Percentiles rank a stretch among this genome's conserved stretches.
phyloP scores from a whole-genome alignment of 2,329 filamentous ascomycete genomes.

The Daldinia sp. region DNA sequence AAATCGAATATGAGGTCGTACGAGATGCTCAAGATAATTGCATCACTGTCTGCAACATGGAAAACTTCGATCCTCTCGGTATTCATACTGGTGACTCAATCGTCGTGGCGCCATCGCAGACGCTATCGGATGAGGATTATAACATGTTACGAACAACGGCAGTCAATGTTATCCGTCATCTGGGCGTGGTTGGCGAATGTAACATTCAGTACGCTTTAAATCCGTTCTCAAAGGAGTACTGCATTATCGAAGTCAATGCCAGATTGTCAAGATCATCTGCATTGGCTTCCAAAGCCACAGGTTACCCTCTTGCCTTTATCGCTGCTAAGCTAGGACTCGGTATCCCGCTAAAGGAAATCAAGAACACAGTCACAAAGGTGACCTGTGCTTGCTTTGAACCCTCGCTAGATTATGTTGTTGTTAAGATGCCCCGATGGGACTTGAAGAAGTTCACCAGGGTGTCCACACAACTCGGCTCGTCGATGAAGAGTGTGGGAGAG shows the following conservation, averaged over 20 bases:
- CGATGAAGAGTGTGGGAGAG: slow-evolving; percentile 99
- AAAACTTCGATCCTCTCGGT: slow-evolving; percentile 98
- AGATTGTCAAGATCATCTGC: slow-evolving; percentile 95
- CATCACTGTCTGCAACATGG: slow-evolving; percentile 99
- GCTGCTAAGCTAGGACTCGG: slow-evolving; percentile 95
- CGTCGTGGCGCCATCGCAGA: slow-evolving; percentile 96
- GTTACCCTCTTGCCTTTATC: slow-evolving; percentile 95
- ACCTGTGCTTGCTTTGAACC: slow-evolving; percentile 99
- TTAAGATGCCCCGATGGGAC: slow-evolving; percentile 99
- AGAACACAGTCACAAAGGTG: slow-evolving; percentile 93
- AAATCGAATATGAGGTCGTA: slow-evolving; percentile 99
- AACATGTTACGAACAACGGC: slow-evolving; percentile 98
- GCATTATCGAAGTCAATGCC: slow-evolving; percentile 99
- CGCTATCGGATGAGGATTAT: slow-evolving; percentile 96
- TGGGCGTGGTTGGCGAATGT: slow-evolving; percentile 97
- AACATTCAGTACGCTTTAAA: slow-evolving; percentile 99
- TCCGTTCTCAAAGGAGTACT: slow-evolving; percentile 94
- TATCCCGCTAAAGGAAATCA: slow-evolving; percentile 95
- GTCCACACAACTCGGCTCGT: slow-evolving; percentile 93
- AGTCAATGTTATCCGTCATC: slow-evolving; percentile 95
- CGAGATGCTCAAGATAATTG: slow-evolving; percentile 97
- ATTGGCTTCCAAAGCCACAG: slow-evolving; percentile 95
- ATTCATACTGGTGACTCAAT: slow-evolving; percentile 99
- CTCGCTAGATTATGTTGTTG: slow-evolving; percentile 96
- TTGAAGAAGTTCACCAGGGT: slow-evolving; percentile 98